Evolutionary conservation across 164 flowering plant genomes (phyloP).

Genomic region (Vitis rupestris): DNA sequence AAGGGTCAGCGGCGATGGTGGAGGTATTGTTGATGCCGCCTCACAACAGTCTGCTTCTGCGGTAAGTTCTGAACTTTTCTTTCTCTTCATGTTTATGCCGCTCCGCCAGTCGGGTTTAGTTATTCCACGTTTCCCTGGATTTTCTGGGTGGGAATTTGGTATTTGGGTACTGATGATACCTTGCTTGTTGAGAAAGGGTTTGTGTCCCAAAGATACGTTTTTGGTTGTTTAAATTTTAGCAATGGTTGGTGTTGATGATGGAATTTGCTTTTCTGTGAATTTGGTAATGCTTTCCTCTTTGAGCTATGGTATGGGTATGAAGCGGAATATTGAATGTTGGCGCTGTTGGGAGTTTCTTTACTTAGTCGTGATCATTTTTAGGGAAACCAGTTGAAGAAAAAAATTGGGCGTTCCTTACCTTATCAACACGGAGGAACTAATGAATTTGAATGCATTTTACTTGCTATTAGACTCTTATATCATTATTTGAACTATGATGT

Average conservation of each 20-base stretch:
- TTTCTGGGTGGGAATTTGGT: not conserved
- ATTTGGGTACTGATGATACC: not conserved
- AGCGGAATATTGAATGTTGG: too few relatives aligned
- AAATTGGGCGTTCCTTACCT: too few relatives aligned
- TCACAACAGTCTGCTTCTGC: conserved; percentile 27
- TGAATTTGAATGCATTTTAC: too few relatives aligned
- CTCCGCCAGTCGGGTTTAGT: not conserved
- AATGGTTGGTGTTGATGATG: not conserved
- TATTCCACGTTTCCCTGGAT: not conserved
- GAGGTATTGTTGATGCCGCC: conserved; percentile 29
- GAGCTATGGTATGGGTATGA: not conserved
- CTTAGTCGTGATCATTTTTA: too few relatives aligned
- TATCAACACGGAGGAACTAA: too few relatives aligned
- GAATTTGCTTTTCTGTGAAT: not conserved
- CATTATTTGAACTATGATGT: too few relatives aligned
- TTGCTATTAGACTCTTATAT: too few relatives aligned
- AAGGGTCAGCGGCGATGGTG: conserved; percentile 30
- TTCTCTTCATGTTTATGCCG: not conserved
- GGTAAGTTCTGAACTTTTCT: conserved; percentile 23
- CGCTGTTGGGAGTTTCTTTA: too few relatives aligned
- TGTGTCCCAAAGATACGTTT: not conserved
- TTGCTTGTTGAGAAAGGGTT: not conserved
- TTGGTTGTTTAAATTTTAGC: not conserved
- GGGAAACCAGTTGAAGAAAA: too few relatives aligned
- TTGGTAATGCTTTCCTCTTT: not conserved